A percentile compares a stretch with the other conserved stretches of the same genome.
phyloP scores from a whole-genome alignment of 805 yeast species.

The Blastobotrys terrestris region DNA sequence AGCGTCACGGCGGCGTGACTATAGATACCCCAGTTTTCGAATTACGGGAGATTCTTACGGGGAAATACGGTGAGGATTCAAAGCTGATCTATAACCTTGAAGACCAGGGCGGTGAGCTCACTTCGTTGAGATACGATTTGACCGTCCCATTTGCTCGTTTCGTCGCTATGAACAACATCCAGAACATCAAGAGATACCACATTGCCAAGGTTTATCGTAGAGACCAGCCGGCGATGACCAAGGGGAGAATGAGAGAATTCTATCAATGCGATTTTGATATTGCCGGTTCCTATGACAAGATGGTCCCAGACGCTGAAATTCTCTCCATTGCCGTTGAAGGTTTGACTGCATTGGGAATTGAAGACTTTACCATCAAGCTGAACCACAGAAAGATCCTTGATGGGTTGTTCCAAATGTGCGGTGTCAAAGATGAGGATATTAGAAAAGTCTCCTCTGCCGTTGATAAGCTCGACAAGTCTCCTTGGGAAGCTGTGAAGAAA shows the following conservation, averaged over 20 bases:
- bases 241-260: constrained; percentile 99
- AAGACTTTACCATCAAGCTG: constrained; percentile 83
- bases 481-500: constrained; percentile 90
- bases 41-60: constrained; percentile 88
- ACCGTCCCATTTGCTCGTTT: constrained; percentile 98
- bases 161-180: constrained; percentile 91
- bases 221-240: constrained; percentile 99
- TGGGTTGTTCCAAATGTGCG: constrained; percentile 92
- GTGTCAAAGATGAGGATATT: constrained; percentile 90
- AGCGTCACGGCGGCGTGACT: constrained; percentile 96
- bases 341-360: constrained; percentile 72
- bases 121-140: constrained; percentile 90
- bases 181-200: constrained; percentile 87
- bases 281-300: constrained; percentile 86
- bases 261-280: constrained; percentile 98
- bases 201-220: constrained; percentile 98
- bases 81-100: constrained; percentile 92
- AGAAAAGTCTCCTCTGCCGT: constrained; percentile 92
- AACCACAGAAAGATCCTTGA: constrained; percentile 95
- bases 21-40: constrained; percentile 99
- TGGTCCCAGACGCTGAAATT: constrained; percentile 96
- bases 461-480: constrained; percentile 89
- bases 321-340: constrained; percentile 81
- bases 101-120: constrained; percentile 98
- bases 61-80: constrained; percentile 98